A percentile compares a stretch with the other conserved stretches of the same genome.
Conservation (phyloP, 345 rosid species). For the Euclidium syriacum region DNA sequence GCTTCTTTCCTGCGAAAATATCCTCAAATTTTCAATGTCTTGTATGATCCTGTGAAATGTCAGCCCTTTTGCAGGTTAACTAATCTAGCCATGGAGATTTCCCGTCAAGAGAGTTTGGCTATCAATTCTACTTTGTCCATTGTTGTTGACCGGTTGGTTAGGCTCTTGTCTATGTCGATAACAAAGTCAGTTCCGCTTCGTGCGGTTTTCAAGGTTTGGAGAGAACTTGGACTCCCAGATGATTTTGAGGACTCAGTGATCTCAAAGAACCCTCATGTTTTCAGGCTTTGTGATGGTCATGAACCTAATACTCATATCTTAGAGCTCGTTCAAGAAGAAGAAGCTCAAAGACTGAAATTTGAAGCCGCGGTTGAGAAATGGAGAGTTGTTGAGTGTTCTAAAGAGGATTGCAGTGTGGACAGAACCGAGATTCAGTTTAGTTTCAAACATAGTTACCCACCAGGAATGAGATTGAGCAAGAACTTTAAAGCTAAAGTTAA, state of each 20-base stretch:
- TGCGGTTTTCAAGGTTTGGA: slow-evolving; percentile 89
- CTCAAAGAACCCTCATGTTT: slow-evolving; percentile 43
- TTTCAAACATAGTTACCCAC: slow-evolving; percentile 70
- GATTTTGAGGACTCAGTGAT: slow-evolving; percentile 89
- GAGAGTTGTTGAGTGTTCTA: slow-evolving; percentile 66
- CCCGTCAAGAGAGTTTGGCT: slow-evolving; percentile 54
- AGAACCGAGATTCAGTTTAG: slow-evolving; percentile 46
- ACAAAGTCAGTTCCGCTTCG: slow-evolving; percentile 74
- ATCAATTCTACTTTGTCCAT: slow-evolving; percentile 38
- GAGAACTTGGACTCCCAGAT: slow-evolving; percentile 89
- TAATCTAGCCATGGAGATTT: slow-evolving; percentile 43
- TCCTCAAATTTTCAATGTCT: slow-evolving; percentile 71
- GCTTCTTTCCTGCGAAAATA: slow-evolving; percentile 65
- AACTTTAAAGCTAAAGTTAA: slow-evolving; percentile 65
- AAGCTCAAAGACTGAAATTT: slow-evolving; percentile 13
- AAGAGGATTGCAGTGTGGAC: slow-evolving; percentile 45
- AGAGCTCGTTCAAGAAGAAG: slow-evolving; percentile 47
- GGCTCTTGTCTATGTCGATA: slow-evolving; percentile 59
- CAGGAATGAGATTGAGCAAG: slow-evolving; percentile 81
- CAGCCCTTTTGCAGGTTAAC: slow-evolving; percentile 67
- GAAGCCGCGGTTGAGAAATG: slow-evolving; percentile 73
- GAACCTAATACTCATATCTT: slow-evolving; percentile 70
- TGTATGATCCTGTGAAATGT: slow-evolving; percentile 49
- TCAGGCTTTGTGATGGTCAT: slow-evolving; percentile 47
- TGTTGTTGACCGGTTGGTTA: slow-evolving; percentile 55